Base-by-base conservation (phyloP, 1,139 yeast species). In the Suhomyces ambrosiae region DNA sequence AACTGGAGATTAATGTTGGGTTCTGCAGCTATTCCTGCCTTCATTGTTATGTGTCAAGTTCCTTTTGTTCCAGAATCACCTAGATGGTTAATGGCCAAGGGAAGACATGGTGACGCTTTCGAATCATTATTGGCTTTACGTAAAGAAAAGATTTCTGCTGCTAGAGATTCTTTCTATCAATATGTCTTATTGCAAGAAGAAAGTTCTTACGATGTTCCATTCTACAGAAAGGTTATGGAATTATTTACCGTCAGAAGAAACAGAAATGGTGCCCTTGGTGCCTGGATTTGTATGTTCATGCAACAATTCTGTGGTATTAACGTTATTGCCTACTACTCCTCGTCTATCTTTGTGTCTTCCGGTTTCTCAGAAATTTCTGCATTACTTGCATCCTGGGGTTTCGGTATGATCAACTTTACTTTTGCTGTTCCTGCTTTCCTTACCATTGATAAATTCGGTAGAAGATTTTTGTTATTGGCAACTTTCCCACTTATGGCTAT, bases 261-360 rank as follows among this genome's bases (percentile, higher is more conserved):
- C 63, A 76, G 95, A 63, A 82, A 88, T 53, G 95, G 92, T 40
- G 79, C 88, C 8, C 52, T 82, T 41, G 95, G 88, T 39, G 80
- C 95, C 3, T 84, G 85, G 76, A 73, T 86, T 45, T 86, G 82
- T 45, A 87, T 88, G 81, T 84, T 86, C 57, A 84, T 85, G 88
- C 96, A 88, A 67, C 96, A 88, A 60, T 85, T 88, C 68, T 87
- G 95, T 64, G 96, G 96, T 54, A 82, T 88, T 56, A 88, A 87
- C 54, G 94, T 86, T 37, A 86, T 88, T 63, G 94, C 95, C 13
- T 83, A 84, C 61, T 85, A 83, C 59, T 80, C 88, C 0, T 80
- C 89, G 0, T 72, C 85, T 9, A 86, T 87, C 45, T 87, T 87
- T 61, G 63, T 74, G 30, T 73, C 81, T 35, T 80, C 90, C 16